Base-by-base conservation (phyloP, 805 yeast species). In the Yarrowia sp. region DNA sequence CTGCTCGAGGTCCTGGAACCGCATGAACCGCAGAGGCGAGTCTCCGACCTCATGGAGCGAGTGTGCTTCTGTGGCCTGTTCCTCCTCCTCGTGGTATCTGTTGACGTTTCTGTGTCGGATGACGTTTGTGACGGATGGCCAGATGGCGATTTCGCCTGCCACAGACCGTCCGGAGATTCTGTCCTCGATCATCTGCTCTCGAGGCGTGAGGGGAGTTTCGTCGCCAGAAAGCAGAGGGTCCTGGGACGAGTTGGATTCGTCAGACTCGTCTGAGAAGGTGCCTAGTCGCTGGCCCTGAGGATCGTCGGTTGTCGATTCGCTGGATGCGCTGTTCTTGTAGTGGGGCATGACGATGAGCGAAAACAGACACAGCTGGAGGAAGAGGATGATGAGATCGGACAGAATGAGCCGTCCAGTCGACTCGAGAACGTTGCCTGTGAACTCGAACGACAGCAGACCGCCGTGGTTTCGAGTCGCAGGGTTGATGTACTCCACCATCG, bases 61-160 rank as follows among this genome's bases (percentile, higher is more conserved):
- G 8, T 46, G 55, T 0, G 55, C 35, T 22, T 46, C 53, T 13
- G 41, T 10, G 16, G 56, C 6, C 24, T 44, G 32, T 2, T 29
- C 41, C 2, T 21, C 58, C n/a, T 24, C 58, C 19, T 21, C 42
- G 2, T 51, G 42, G 42, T 51, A 51, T 42, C 42, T n/a, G 24
- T 51, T 55, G 21, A 55, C 47, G 25, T 55, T 38, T 19, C 47
- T 27, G n/a, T 38, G 19, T 21, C 47, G 13, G 38, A 55, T 31
- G 16, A 38, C 61, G 29, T 55, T 55, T 3, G 47, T 4, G 4
- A 55, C 36, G 0, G 61, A 29, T 1, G 35, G 61, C 46, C 47
- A 38, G 10, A 55, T 38, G n/a, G 47, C 61, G 16, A 55, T 55
- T 19, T 55, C 61, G 0, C 61, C 61, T 3, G 61, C 61, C 18